phyloP scores from a whole-genome alignment of 1,284 basidiomycete genomes.

The Naganishia cerealis region DNA sequence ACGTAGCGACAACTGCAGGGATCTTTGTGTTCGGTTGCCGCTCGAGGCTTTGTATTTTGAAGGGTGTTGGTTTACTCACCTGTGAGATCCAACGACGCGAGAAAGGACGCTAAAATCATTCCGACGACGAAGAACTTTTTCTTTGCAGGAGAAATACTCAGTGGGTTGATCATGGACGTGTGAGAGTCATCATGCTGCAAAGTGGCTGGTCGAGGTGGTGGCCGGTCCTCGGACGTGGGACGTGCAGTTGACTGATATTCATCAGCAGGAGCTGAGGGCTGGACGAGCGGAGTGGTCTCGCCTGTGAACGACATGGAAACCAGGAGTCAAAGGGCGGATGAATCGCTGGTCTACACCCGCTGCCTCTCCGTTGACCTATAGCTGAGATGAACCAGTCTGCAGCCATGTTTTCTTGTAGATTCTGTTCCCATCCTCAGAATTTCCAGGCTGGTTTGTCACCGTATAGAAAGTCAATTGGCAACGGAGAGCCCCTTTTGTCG shows the following conservation, averaged over 20 bases:
- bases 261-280: too few species aligned
- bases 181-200: not conserved
- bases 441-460: not conserved
- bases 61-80: constrained; percentile 28
- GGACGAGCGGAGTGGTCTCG: constrained; percentile 9
- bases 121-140: constrained; percentile 37
- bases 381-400: not conserved
- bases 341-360: not conserved
- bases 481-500: not conserved
- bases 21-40: not conserved
- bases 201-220: too few species aligned
- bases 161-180: constrained; percentile 7
- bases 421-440: too few species aligned
- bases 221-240: not conserved
- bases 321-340: too few species aligned
- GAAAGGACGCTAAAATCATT: constrained; percentile 39
- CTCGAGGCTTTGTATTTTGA: not conserved
- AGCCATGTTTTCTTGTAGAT: not conserved
- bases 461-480: not conserved
- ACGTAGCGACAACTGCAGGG: constrained; percentile 40
- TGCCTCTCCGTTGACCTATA: not conserved
- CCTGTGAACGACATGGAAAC: not conserved
- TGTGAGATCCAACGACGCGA: constrained; percentile 39
- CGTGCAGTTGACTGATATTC: not conserved
- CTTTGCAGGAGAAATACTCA: constrained; percentile 21